Conservation (phyloP, 2,329 filamentous ascomycete genomes). For the Ophiostoma sp. region DNA sequence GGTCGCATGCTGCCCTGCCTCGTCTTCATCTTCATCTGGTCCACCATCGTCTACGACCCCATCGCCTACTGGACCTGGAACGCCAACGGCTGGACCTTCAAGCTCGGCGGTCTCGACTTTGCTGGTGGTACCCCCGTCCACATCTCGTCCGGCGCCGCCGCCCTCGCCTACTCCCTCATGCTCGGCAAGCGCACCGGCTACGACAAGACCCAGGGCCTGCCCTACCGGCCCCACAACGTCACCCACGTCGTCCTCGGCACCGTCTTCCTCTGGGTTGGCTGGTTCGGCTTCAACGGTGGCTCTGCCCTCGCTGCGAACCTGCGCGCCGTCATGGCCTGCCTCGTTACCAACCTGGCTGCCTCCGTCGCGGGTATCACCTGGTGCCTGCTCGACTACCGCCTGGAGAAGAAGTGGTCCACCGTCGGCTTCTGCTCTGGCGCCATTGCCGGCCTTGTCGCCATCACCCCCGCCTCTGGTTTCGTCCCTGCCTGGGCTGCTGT, state of each 20-base stretch:
- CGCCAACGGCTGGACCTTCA: constrained; percentile 68
- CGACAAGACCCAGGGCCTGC: constrained; percentile 72
- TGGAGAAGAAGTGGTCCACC: constrained; percentile 87
- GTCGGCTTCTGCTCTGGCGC: constrained; percentile 91
- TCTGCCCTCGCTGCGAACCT: constrained; percentile 76
- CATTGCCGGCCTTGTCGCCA: constrained; percentile 78
- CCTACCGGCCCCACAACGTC: constrained; percentile 89
- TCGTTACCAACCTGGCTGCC: constrained; percentile 80
- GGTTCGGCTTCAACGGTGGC: constrained; percentile 92
- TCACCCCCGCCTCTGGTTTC: constrained; percentile 79
- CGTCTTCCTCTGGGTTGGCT: constrained; percentile 90
- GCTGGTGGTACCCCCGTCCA: constrained; percentile 88
- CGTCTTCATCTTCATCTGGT: constrained; percentile 91
- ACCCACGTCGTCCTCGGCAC: constrained; percentile 89
- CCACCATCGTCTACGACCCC: constrained; percentile 83
- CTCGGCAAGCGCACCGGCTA: constrained; percentile 80
- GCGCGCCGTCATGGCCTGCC: constrained; percentile 77
- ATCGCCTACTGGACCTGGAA: constrained; percentile 98
- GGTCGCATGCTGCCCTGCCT: constrained; percentile 84
- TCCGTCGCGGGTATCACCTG: constrained; percentile 81
- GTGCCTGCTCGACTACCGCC: constrained; percentile 81
- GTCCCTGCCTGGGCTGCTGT: constrained; percentile 82
- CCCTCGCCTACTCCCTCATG: constrained; percentile 86
- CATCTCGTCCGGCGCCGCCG: constrained; percentile 75
- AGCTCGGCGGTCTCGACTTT: constrained; percentile 78